Evolutionary conservation across 345 rosid species (phyloP).

Genomic region (Citrus sp.): DNA sequence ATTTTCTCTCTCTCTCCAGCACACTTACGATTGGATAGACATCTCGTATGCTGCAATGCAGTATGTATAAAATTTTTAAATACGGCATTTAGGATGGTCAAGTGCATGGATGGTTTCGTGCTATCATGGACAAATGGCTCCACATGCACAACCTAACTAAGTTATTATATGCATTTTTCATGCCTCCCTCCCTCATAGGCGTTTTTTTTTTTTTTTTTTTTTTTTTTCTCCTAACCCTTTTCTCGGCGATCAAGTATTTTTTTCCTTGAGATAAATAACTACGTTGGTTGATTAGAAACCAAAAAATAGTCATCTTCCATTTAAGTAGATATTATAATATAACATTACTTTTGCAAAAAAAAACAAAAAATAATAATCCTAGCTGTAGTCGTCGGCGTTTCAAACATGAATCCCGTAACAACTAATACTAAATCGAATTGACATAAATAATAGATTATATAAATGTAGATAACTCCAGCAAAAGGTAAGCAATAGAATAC

Average conservation of each 20-base stretch:
- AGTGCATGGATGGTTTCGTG: conserved; percentile 19
- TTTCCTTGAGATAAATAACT: not conserved
- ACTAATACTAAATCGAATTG: too few species aligned
- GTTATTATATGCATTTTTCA: not conserved
- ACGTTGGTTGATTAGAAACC: not conserved
- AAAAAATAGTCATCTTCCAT: too few species aligned
- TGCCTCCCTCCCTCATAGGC: not conserved
- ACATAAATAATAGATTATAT: too few species aligned
- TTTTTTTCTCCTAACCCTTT: too few species aligned
- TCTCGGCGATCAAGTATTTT: not conserved
- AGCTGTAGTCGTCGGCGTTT: too few species aligned
- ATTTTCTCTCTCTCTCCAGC: not conserved
- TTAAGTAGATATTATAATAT: too few species aligned
- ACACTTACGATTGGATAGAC: not conserved
- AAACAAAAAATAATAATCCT: too few species aligned
- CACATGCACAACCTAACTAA: conserved; percentile 14
- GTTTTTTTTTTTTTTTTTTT: too few species aligned
- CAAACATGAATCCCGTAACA: too few species aligned
- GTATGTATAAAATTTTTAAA: not conserved
- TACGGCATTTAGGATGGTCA: not conserved
- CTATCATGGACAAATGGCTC: conserved; percentile 26
- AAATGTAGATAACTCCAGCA: too few species aligned
- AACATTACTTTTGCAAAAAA: too few species aligned
- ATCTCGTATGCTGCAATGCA: not conserved
- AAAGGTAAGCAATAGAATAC: too few species aligned